Percentiles rank a stretch among this genome's conserved stretches.
phyloP scores from a whole-genome alignment of 805 yeast species.

The Pachysolen tannophilus region DNA sequence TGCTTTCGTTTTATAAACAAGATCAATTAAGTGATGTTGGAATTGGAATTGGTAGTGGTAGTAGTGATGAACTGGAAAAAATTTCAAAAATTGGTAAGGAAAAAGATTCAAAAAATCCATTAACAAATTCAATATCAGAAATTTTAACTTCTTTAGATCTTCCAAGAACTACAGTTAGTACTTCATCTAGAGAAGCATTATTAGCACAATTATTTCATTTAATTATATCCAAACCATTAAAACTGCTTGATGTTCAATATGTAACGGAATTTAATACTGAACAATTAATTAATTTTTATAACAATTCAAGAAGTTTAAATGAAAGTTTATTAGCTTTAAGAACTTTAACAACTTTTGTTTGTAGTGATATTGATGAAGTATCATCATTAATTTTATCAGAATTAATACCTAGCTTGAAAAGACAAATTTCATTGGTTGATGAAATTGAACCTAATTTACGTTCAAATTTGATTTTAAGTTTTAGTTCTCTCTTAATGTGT shows the following conservation, averaged over 20 bases:
- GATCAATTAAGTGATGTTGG: slow-evolving; percentile 11
- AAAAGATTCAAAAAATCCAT: no score
- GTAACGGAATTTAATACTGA: slow-evolving; percentile 31
- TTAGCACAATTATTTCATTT: slow-evolving; percentile 43
- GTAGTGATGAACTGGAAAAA: slow-evolving; percentile 8
- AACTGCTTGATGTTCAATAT: slow-evolving; percentile 26
- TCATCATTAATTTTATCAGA: slow-evolving; percentile 24
- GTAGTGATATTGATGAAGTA: slow-evolving; percentile 45
- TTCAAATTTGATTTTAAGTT: slow-evolving; percentile 17
- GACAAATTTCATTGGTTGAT: slow-evolving; percentile 8
- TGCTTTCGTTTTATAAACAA: slow-evolving; percentile 18
- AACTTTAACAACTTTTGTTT: slow-evolving; percentile 32
- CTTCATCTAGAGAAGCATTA: slow-evolving; percentile 38
- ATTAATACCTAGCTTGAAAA: slow-evolving; percentile 20
- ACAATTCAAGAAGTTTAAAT: slow-evolving; percentile 14
- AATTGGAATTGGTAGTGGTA: slow-evolving; percentile 9
- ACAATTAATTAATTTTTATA: slow-evolving; percentile 26
- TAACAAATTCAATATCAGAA: slow-evolving; percentile 31
- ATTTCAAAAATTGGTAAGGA: slow-evolving; percentile 11
- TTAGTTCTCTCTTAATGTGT: slow-evolving; percentile 27
- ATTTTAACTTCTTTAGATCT: slow-evolving; percentile 33
- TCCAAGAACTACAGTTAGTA: slow-evolving; percentile 36
- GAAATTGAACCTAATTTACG: slow-evolving; percentile 10
- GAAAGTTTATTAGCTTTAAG: slow-evolving; percentile 35
- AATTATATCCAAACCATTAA: slow-evolving; percentile 32